Conservation (phyloP, 2,329 filamentous ascomycete genomes). For the Ascochyta fabae region DNA sequence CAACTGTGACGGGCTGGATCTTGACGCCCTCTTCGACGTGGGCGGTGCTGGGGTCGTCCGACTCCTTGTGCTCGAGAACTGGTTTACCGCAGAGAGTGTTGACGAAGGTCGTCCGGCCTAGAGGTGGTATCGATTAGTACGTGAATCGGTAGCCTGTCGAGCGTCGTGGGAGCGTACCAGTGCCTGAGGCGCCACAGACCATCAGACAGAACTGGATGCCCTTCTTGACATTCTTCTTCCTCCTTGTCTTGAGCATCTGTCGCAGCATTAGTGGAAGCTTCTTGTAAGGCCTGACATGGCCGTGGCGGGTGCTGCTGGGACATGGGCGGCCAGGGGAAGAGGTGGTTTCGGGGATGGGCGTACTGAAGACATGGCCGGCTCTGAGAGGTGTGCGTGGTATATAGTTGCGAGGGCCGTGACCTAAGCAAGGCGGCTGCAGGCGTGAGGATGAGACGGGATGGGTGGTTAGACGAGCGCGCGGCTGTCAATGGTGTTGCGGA, state of each 20-base stretch:
- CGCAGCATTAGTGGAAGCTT: conserved; percentile 34
- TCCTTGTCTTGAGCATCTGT: conserved; percentile 77
- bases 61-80: conserved; percentile 89
- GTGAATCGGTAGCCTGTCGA: not conserved
- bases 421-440: conserved; percentile 27
- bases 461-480: conserved; percentile 22
- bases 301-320: conserved; percentile 22
- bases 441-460: conserved; percentile 31
- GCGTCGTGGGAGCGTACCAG: conserved; percentile 68
- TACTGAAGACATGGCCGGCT: conserved; percentile 48
- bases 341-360: conserved; percentile 33
- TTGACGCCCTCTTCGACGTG: conserved; percentile 96
- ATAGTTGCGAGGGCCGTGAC: conserved; percentile 25
- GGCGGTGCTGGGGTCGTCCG: conserved; percentile 85
- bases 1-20: conserved; percentile 98
- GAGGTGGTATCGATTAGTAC: conserved; percentile 1
- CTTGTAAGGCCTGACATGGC: conserved; percentile 22
- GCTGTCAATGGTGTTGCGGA: conserved; percentile 37
- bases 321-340: conserved; percentile 30
- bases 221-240: conserved; percentile 99
- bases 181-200: conserved; percentile 98
- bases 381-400: conserved; percentile 29
- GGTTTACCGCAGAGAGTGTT: conserved; percentile 98
- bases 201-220: conserved; percentile 99
- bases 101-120: conserved; percentile 97